Evolutionary conservation across 495 filamentous ascomycete genomes (phyloP).

Genomic region (Penicillium coprophilum): DNA sequence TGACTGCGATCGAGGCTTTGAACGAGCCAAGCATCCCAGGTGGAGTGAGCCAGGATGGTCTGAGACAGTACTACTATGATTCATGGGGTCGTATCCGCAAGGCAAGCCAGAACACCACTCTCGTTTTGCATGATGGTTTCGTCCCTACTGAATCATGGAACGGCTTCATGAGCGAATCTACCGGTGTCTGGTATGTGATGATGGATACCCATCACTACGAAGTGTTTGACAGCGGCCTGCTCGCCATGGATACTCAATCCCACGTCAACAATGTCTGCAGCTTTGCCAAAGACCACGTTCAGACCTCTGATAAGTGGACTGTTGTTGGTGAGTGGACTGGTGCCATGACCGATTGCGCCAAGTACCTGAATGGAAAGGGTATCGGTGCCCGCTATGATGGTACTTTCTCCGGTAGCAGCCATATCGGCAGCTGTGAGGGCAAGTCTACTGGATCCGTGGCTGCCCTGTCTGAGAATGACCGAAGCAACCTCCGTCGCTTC

Average conservation of each 20-base stretch:
- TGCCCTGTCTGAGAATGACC: constrained; percentile 50
- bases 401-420: constrained; percentile 46
- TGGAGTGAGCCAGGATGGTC: constrained; percentile 47
- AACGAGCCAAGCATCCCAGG: constrained; percentile 66
- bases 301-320: constrained; percentile 64
- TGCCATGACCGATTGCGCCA: constrained; percentile 73
- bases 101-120: constrained; percentile 51
- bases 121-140: constrained; percentile 72
- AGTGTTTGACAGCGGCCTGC: constrained; percentile 61
- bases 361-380: constrained; percentile 67
- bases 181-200: constrained; percentile 59
- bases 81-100: constrained; percentile 55
- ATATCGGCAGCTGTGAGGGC: constrained; percentile 58
- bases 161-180: constrained; percentile 60
- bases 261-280: constrained; percentile 55
- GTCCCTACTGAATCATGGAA: constrained; percentile 63
- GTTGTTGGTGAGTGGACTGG: constrained; percentile 71
- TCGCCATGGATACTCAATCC: constrained; percentile 45
- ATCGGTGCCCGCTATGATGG: constrained; percentile 72
- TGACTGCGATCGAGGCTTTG: constrained; percentile 68
- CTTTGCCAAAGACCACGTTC: constrained; percentile 47
- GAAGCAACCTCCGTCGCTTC: constrained; percentile 57
- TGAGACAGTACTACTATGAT: constrained; percentile 66
- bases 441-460: constrained; percentile 58
- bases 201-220: constrained; percentile 70